These are phyloP conservation scores for Spergularia marina DNA, from an alignment of 148 eudicot species.

Conservation along the genomic window DNA sequence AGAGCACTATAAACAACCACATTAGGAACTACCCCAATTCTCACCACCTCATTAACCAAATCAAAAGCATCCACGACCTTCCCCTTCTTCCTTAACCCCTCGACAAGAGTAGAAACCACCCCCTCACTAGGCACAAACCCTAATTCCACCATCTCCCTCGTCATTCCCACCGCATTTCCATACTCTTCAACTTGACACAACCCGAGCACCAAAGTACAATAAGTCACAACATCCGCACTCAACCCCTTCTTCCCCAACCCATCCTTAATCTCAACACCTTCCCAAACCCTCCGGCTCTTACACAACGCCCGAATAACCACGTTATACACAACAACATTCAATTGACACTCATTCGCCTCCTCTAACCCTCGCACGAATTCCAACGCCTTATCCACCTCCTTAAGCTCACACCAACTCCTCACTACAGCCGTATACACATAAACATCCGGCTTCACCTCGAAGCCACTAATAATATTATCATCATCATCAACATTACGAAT, in stretches of 20 bases:
- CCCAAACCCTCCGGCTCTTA: conserved; percentile 46
- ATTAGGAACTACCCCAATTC: conserved; percentile 50
- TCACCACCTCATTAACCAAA: conserved; percentile 45
- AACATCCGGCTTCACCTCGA: conserved; percentile 38
- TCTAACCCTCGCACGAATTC: conserved; percentile 49
- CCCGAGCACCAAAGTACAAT: conserved; percentile 66
- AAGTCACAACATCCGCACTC: conserved; percentile 66
- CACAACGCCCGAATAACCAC: conserved; percentile 75
- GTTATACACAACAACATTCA: conserved; percentile 63
- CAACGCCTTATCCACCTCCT: conserved; percentile 50
- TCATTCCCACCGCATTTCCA: conserved; percentile 38
- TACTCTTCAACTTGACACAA: conserved; percentile 52
- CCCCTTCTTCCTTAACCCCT: conserved; percentile 72
- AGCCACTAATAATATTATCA: not conserved
- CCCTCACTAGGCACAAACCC: conserved; percentile 66
- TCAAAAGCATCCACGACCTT: conserved; percentile 44
- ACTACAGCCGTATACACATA: conserved; percentile 59
- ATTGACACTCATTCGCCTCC: conserved; percentile 48
- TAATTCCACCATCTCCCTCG: conserved; percentile 56
- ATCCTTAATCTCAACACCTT: conserved; percentile 65
- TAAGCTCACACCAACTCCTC: conserved; percentile 71
- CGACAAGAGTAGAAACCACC: conserved; percentile 60
- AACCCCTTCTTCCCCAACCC: conserved; percentile 46
- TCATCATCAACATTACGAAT: not conserved
- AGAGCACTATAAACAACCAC: conserved; percentile 61